Evolutionary conservation across 805 yeast genomes (phyloP), one percentile per base, ranked within the genome.

Genomic region (Myxozyma mucilagina): DNA sequence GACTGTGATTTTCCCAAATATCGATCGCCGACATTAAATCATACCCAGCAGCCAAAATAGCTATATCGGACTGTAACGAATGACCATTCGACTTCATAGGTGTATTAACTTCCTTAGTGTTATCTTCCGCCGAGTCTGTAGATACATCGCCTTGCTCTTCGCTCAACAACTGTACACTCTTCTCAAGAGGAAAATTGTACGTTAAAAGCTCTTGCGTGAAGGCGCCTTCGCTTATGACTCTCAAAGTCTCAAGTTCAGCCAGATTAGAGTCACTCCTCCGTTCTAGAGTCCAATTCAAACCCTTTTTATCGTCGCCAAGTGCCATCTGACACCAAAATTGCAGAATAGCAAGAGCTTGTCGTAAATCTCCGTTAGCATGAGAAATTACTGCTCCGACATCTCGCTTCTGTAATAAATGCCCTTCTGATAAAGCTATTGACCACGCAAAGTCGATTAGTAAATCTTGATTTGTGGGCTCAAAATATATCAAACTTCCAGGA

Each of bases 401-500:
- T 1, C 41, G 18, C 29, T 61, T 59, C 3, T 61, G 63, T 0
- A 77, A 53, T 1, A 70, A 9, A 50, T 72, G 76, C 0, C 79
- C 79, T 57, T 77, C 79, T 39, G 68, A 60, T 20, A 75, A 53
- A 1, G 76, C 76, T 3, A 76, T 67, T 5, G 67, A 52, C 70
- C 71, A 70, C 11, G 71, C 67, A 13, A 65, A 56, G n/a, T 73
- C 73, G 1, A 68, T 64, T 35, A 65, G 67, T 10, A 64, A 41
- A 7, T 59, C 67, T 1, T 47, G 32, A 13, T 55, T 53, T 10
- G 64, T 61, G 3, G 59, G 65, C 39, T 53, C 69, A 47, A 74
- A 76, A 42, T 71, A 68, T 54, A 73, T 78, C 35, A 73, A 74
- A 0, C 85, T 73, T 8, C 75, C 68, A 44, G 80, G 82, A 49